Evolutionary conservation across 768 basidiomycete species (phyloP).

Genomic region (Kwoniella europaea): DNA sequence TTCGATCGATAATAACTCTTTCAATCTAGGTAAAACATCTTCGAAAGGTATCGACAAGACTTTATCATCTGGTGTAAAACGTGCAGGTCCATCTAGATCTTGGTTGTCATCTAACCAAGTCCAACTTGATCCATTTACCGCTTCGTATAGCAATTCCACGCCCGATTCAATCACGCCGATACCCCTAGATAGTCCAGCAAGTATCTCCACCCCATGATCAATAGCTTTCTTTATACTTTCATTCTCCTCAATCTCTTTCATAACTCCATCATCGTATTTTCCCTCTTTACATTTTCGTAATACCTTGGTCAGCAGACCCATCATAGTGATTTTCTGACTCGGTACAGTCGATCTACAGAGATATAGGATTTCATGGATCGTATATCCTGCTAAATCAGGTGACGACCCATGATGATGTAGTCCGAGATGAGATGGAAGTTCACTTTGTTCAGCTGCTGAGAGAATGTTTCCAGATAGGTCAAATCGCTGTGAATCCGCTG

Average conservation of each 20-base stretch:
- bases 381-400: conserved; percentile 79
- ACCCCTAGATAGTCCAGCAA: conserved; percentile 28
- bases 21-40: conserved; percentile 41
- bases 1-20: conserved; percentile 36
- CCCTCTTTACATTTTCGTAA: conserved; percentile 1
- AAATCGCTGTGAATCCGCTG: conserved; percentile 61
- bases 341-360: conserved; percentile 79
- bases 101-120: neutral
- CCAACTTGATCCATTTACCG: conserved; percentile 32
- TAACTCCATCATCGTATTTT: conserved; percentile 9
- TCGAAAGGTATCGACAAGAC: conserved; percentile 38
- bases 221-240: conserved; percentile 32
- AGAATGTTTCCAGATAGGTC: conserved; percentile 77
- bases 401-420: conserved; percentile 87
- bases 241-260: conserved; percentile 13
- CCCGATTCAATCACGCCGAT: conserved; percentile 44
- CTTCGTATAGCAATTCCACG: conserved; percentile 48
- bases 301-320: conserved; percentile 71
- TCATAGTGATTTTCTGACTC: conserved; percentile 81
- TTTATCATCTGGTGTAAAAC: conserved; percentile 9
- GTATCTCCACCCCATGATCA: conserved; percentile 35
- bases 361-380: conserved; percentile 80
- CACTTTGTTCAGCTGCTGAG: conserved; percentile 63
- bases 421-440: conserved; percentile 80
- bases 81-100: neutral